Evolutionary conservation across 83 land plant genomes (phyloP).

Genomic region (Larix sibirica): DNA sequence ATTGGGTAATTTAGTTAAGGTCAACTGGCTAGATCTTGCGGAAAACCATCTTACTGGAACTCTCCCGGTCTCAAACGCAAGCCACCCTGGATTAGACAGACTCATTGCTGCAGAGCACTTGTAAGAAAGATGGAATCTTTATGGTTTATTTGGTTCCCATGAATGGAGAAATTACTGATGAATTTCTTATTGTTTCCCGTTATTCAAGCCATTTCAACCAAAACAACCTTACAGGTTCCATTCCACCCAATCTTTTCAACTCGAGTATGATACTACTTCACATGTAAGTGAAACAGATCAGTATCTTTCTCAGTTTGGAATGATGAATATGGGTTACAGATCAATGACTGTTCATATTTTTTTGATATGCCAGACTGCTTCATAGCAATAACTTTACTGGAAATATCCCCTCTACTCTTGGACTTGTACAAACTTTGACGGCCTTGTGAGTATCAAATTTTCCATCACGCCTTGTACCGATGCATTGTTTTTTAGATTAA

Average conservation of each 20-base stretch:
- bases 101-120: constrained; percentile 12
- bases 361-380: not conserved
- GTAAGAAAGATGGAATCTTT: constrained; percentile 7
- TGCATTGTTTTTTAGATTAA: not conserved
- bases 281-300: not conserved
- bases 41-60: constrained; percentile 9
- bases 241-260: constrained; percentile 7
- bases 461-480: not conserved
- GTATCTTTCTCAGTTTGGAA: not conserved
- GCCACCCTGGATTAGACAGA: constrained; percentile 12
- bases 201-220: constrained; percentile 13
- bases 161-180: not conserved
- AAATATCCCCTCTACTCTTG: constrained; percentile 40
- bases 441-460: constrained; percentile 46
- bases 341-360: not conserved
- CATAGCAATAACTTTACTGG: constrained; percentile 3
- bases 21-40: constrained; percentile 14
- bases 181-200: not conserved
- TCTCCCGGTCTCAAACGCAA: constrained; percentile 8
- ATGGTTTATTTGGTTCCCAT: not conserved
- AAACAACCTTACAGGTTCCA: constrained; percentile 12
- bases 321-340: not conserved
- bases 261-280: not conserved
- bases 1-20: not conserved
- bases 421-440: constrained; percentile 39